Evolutionary conservation across 164 flowering plant species (phyloP).

Genomic region (Kalanchoe fedtschenkoi): DNA sequence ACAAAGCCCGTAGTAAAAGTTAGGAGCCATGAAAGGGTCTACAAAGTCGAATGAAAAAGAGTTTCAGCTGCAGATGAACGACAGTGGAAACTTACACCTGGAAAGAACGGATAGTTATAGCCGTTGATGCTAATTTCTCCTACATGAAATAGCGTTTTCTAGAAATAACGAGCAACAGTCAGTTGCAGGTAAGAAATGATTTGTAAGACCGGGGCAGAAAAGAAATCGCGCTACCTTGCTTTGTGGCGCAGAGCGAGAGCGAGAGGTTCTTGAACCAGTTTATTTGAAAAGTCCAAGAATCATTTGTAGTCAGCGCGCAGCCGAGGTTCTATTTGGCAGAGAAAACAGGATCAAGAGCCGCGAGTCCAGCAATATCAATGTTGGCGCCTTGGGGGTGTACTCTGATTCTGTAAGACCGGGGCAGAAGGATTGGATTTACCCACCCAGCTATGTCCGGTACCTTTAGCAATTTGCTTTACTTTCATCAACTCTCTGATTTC

Average conservation of each 20-base stretch:
- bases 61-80: slow-evolving; percentile 17
- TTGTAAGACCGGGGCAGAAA: neutral
- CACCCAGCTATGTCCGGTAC: slow-evolving; percentile 41
- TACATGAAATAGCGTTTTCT: slow-evolving; percentile 40
- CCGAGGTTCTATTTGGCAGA: slow-evolving; percentile 15
- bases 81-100: slow-evolving; percentile 19
- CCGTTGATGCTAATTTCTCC: slow-evolving; percentile 75
- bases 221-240: slow-evolving; percentile 21
- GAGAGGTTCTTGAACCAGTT: slow-evolving; percentile 43
- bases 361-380: slow-evolving; percentile 57
- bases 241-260: slow-evolving; percentile 28
- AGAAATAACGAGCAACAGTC: slow-evolving; percentile 30
- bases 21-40: neutral
- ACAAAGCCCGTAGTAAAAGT: neutral
- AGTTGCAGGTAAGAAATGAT: slow-evolving; percentile 8
- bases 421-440: no score
- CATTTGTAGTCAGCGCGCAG: slow-evolving; percentile 18
- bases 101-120: slow-evolving; percentile 24
- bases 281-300: slow-evolving; percentile 33
- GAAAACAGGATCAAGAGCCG: slow-evolving; percentile 33
- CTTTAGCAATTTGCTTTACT: slow-evolving; percentile 54
- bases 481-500: slow-evolving; percentile 75
- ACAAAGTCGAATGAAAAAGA: neutral
- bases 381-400: slow-evolving; percentile 28
- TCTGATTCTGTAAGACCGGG: no score